These are phyloP conservation scores for Sporisorium scitamineum DNA, from an alignment of 1,284 basidiomycete species.

Conservation along the genomic window DNA sequence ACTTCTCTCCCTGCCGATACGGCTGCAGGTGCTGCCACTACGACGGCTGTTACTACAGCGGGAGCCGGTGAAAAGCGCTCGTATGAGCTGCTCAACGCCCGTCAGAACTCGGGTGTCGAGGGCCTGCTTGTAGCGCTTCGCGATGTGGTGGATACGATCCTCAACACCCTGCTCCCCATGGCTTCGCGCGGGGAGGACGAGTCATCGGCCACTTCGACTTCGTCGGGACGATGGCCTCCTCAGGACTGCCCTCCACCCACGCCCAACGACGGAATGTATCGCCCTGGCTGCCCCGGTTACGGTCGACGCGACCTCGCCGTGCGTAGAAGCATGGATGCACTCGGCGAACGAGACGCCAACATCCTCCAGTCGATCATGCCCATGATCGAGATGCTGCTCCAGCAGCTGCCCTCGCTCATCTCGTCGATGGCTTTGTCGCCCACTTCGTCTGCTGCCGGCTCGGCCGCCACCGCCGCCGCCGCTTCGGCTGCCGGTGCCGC, in stretches of 20 bases:
- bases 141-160: constrained; percentile 52
- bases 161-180: constrained; percentile 59
- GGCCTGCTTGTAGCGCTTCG: constrained; percentile 51
- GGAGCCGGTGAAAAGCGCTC: background rate
- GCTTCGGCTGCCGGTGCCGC: constrained; percentile 21
- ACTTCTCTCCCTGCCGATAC: constrained; percentile 9
- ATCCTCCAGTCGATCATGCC: constrained; percentile 45
- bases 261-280: constrained; percentile 59
- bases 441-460: constrained; percentile 12
- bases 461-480: constrained; percentile 30
- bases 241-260: constrained; percentile 52
- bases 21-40: background rate
- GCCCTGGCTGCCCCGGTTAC: constrained; percentile 59
- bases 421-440: constrained; percentile 24
- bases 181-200: constrained; percentile 35
- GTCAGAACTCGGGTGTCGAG: constrained; percentile 44
- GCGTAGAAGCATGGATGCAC: constrained; percentile 32
- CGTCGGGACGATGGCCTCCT: constrained; percentile 28
- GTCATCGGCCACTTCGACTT: constrained; percentile 14
- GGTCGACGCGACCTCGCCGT: constrained; percentile 48
- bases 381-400: constrained; percentile 51
- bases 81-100: constrained; percentile 21
- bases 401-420: constrained; percentile 42
- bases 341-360: constrained; percentile 43
- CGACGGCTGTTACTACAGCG: too few species aligned